Evolutionary conservation across 495 filamentous ascomycete genomes (phyloP).

Genomic region (Daldinia grandis): DNA sequence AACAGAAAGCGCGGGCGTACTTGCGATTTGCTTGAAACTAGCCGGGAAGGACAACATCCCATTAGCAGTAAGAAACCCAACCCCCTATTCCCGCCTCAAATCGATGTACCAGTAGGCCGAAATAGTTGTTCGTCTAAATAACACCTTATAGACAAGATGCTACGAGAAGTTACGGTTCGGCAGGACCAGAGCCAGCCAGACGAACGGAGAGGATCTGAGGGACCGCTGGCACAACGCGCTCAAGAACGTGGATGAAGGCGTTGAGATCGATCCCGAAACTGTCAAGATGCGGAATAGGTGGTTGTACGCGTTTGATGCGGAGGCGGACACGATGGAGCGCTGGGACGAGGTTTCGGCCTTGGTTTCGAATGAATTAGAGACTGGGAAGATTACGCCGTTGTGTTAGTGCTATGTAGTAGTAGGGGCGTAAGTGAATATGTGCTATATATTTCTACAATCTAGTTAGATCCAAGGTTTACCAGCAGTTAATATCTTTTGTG

Average conservation of each 20-base stretch:
- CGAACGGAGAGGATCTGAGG: constrained; percentile 61
- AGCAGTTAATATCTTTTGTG: background rate
- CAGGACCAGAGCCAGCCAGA: constrained; percentile 56
- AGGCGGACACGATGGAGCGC: constrained; percentile 55
- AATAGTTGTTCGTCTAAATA: too few relatives aligned
- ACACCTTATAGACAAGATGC: constrained; percentile 47
- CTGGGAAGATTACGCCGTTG: constrained; percentile 53
- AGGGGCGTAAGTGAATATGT: background rate
- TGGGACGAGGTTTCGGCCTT: constrained; percentile 52
- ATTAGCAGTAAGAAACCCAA: constrained; percentile 47
- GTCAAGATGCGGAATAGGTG: constrained; percentile 62
- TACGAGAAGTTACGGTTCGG: constrained; percentile 63
- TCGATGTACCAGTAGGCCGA: too few relatives aligned
- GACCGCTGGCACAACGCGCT: constrained; percentile 63
- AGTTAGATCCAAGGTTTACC: background rate
- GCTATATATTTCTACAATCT: background rate
- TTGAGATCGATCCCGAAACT: constrained; percentile 61
- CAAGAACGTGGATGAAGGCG: constrained; percentile 56
- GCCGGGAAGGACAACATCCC: constrained; percentile 55
- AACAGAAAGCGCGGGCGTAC: constrained; percentile 57
- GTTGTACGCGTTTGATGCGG: constrained; percentile 61
- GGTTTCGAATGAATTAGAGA: constrained; percentile 52
- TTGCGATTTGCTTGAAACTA: constrained; percentile 56
- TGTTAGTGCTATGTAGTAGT: constrained; percentile 29
- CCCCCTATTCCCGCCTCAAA: too few relatives aligned